Evolutionary conservation across 345 rosid genomes (phyloP).

Genomic region (Pistacia integerrima): DNA sequence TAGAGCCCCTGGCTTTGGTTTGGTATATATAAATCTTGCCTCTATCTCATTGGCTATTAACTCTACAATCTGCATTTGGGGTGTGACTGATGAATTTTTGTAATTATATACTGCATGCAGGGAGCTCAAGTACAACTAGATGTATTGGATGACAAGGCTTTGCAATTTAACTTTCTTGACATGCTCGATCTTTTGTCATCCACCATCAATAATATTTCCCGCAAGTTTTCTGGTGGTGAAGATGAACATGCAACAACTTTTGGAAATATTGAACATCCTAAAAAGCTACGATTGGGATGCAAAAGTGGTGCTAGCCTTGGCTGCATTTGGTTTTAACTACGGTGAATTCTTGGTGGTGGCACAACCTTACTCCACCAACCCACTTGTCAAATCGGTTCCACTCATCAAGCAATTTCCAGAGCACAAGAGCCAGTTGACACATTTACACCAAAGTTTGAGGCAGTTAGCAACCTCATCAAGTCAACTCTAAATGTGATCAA

Average conservation of each 20-base stretch:
- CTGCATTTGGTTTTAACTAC: conserved; percentile 49
- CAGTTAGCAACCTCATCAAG: conserved; percentile 40
- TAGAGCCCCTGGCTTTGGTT: too few species aligned
- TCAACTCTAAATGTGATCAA: conserved; percentile 57
- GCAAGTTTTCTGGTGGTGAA: conserved; percentile 53
- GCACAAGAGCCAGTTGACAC: conserved; percentile 28
- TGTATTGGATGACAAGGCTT: too few species aligned
- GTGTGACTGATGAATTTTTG: too few species aligned
- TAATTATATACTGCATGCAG: too few species aligned
- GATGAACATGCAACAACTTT: conserved; percentile 45
- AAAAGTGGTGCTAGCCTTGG: conserved; percentile 46
- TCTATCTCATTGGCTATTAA: too few species aligned
- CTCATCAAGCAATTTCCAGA: conserved; percentile 50
- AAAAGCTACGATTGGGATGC: conserved; percentile 53
- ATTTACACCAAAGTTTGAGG: conserved; percentile 43
- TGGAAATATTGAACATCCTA: conserved; percentile 39
- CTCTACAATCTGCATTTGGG: too few species aligned
- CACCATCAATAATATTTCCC: conserved; percentile 48
- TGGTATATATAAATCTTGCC: too few species aligned
- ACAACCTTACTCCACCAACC: conserved; percentile 31
- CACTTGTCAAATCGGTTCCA: conserved; percentile 43
- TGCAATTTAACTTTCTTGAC: too few species aligned
- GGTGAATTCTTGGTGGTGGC: conserved; percentile 49
- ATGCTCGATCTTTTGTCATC: conserved; percentile 38
- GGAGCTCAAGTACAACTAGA: too few species aligned